Base-by-base conservation (phyloP, 192 early-diverging fungal genomes). In the Coemansia brasiliensis region DNA sequence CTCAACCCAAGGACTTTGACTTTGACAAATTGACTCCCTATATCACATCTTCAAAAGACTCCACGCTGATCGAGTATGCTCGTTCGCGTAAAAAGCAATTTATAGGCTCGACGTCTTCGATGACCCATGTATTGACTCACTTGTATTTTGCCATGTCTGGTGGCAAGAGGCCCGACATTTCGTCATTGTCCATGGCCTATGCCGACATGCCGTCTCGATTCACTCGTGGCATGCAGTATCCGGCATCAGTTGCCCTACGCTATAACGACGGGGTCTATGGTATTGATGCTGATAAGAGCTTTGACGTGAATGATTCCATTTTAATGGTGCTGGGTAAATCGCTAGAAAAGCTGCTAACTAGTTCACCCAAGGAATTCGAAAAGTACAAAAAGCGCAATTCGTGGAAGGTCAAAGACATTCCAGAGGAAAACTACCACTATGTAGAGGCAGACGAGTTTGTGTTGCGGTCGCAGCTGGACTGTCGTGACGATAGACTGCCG, bases 401-500 rank as follows among this genome's bases (percentile, higher is more conserved):
- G 10, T 72, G 65, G 65, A 71, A 74, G 50, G 68, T 69, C 43
- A 67, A 81, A 39, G 55, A 72, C 3, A 62, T 72, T 10, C 73
- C 74, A 20, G 83, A 82, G 5, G 89, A 93, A 57, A 80, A 85
- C 39, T 92, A 85, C 65, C 84, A 85, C 39, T 91, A 89, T 63
- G 83, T 81, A 39, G 50, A 86, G 69, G 63, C 84, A 49, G 88
- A 82, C 46, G 80, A 86, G 10, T 87, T 97, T 63, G 57, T 95
- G 35, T 72, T 97, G 46, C 87, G 95, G 38, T 88, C 93, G 18
- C 95, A 97, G 70, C 67, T 97, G 32, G 95, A 97, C 74, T 94
- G 92, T 56, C 70, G 84, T 38, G 84, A 95, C 63, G 68, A 83
- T 21, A 68, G 85, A 21, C 74, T 97, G 16, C 90, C 90, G 13